A percentile compares a stretch with the other conserved stretches of the same genome.
These are phyloP conservation scores for Yamadazyma tumulicola DNA, from an alignment of 805 yeast genomes.

Conservation along the genomic window DNA sequence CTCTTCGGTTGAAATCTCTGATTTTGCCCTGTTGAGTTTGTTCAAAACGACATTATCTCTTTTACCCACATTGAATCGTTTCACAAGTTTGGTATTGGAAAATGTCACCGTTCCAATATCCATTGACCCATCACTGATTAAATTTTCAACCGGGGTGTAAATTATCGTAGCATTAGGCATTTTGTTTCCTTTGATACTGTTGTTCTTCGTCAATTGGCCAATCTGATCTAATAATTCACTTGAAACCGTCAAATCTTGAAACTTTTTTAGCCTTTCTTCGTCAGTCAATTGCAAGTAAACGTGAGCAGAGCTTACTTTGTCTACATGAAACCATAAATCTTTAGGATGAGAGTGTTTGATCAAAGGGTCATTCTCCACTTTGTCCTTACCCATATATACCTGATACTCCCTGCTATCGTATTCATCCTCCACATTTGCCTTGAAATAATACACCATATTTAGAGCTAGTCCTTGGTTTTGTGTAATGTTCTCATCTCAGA, in stretches of 20 bases:
- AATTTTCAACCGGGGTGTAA: constrained; percentile 71
- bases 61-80: constrained; percentile 48
- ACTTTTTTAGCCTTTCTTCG: constrained; percentile 17
- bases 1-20: constrained; percentile 49
- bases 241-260: constrained; percentile 40
- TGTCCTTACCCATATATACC: constrained; percentile 71
- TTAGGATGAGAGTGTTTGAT: constrained; percentile 61
- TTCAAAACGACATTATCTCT: constrained; percentile 60
- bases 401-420: constrained; percentile 24
- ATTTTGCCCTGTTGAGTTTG: constrained; percentile 60
- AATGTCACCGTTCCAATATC: constrained; percentile 78
- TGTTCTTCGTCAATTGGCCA: constrained; percentile 73
- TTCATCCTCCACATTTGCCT: constrained; percentile 16
- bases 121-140: constrained; percentile 67
- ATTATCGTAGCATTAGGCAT: constrained; percentile 61
- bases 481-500: too few species aligned
- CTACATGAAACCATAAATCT: constrained; percentile 81
- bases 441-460: constrained; percentile 31
- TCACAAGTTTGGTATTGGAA: constrained; percentile 53
- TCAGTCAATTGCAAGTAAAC: constrained; percentile 55
- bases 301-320: constrained; percentile 73
- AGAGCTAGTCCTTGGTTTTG: too few species aligned
- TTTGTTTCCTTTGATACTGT: constrained; percentile 74
- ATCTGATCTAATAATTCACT: constrained; percentile 44
- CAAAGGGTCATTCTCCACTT: constrained; percentile 54